Conservation (phyloP, 2,329 filamentous ascomycete genomes). For the Talaromyces sp. region DNA sequence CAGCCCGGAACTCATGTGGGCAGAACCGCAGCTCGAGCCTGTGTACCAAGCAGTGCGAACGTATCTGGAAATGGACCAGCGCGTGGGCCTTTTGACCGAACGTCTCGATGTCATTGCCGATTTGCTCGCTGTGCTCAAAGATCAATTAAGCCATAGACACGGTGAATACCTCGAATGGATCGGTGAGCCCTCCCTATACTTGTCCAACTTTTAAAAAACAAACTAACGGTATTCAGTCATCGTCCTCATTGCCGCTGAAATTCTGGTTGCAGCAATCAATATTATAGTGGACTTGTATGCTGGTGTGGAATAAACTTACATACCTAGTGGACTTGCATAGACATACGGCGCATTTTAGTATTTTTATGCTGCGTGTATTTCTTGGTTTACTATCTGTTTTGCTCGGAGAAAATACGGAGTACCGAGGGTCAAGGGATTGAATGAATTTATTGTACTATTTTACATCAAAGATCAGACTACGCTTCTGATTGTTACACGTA, state of each 20-base stretch:
- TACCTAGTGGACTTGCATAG: not conserved
- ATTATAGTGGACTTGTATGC: slow-evolving; percentile 92
- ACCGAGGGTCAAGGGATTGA: not conserved
- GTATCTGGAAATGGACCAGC: slow-evolving; percentile 97
- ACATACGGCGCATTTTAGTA: not conserved
- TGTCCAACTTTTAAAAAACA: not conserved
- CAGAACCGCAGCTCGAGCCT: slow-evolving; percentile 91
- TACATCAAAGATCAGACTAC: too few relatives aligned
- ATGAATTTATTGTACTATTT: too few relatives aligned
- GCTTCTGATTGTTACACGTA: not conserved
- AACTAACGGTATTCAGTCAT: slow-evolving; percentile 61
- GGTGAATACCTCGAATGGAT: slow-evolving; percentile 88
- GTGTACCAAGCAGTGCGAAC: slow-evolving; percentile 92
- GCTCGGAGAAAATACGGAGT: not conserved
- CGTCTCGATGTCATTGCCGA: slow-evolving; percentile 90
- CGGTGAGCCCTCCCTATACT: slow-evolving; percentile 50
- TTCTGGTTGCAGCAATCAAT: slow-evolving; percentile 86
- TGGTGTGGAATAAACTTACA: slow-evolving; percentile 46
- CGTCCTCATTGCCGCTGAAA: slow-evolving; percentile 90
- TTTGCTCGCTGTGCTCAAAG: slow-evolving; percentile 85
- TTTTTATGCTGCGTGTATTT: not conserved
- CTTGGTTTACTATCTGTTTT: not conserved
- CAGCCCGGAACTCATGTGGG: slow-evolving; percentile 97
- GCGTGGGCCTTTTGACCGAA: slow-evolving; percentile 83
- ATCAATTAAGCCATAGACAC: slow-evolving; percentile 89